phyloP scores from a whole-genome alignment of 768 basidiomycete species.

The Podaxis pistillaris region DNA sequence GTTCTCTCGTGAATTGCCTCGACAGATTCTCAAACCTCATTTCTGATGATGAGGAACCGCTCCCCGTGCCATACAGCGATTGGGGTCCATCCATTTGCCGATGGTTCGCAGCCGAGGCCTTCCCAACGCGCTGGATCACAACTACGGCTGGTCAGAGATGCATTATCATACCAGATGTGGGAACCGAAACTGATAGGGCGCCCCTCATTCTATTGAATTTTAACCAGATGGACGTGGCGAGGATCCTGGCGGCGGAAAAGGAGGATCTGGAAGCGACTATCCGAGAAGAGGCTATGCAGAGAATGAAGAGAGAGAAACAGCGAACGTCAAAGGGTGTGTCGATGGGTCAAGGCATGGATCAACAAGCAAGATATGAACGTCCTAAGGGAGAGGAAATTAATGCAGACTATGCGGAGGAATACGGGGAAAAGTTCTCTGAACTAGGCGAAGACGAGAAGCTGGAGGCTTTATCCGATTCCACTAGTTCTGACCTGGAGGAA shows the following conservation, averaged over 20 bases:
- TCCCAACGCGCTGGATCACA: constrained; percentile 39
- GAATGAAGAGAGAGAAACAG: not conserved
- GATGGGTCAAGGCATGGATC: not conserved
- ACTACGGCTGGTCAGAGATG: constrained; percentile 34
- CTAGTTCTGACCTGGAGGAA: not conserved
- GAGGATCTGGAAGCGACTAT: not conserved
- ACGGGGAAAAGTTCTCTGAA: not conserved
- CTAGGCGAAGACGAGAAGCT: not conserved
- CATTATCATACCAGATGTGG: constrained; percentile 22
- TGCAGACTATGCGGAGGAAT: not conserved
- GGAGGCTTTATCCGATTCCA: not conserved
- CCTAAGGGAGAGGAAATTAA: not conserved
- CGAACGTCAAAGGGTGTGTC: not conserved
- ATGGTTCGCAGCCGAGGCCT: constrained; percentile 28
- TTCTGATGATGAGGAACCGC: constrained; percentile 3
- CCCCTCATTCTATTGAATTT: constrained; percentile 27
- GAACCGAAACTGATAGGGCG: not conserved
- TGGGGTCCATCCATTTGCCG: constrained; percentile 35
- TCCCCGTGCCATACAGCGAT: constrained; percentile 23
- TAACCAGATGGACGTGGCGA: constrained; percentile 23
- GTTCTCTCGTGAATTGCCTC: constrained; percentile 14
- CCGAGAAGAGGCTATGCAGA: not conserved
- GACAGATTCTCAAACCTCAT: not conserved
- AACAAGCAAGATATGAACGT: not conserved
- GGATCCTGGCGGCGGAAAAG: constrained; percentile 2